These are phyloP conservation scores for Neurospora sp. DNA, from an alignment of 495 filamentous ascomycete genomes.

Conservation along the genomic window DNA sequence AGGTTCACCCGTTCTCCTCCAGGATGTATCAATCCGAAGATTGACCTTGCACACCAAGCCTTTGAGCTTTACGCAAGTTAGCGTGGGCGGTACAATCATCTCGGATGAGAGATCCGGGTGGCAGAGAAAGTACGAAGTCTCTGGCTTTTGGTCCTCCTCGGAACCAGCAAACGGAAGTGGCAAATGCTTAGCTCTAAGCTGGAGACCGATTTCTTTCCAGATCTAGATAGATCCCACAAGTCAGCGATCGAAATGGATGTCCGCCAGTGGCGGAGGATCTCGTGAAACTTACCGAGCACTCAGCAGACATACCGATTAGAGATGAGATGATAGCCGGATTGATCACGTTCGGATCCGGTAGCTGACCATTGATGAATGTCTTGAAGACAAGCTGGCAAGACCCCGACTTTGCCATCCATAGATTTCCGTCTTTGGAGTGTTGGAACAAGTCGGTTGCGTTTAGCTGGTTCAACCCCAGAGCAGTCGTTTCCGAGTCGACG, in stretches of 20 bases:
- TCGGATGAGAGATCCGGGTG: constrained; percentile 20
- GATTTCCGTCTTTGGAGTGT: constrained; percentile 3
- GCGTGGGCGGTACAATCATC: constrained; percentile 8
- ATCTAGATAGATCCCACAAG: constrained; percentile 2
- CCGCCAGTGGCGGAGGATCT: neutral
- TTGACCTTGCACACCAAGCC: constrained; percentile 18
- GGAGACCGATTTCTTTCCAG: constrained; percentile 18
- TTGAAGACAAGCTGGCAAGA: constrained; percentile 15
- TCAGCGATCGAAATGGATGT: neutral
- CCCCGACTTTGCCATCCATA: constrained; percentile 22
- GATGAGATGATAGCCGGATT: neutral
- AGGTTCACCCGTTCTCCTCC: neutral
- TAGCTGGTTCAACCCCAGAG: neutral
- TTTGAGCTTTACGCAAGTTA: constrained; percentile 22
- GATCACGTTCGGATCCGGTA: neutral
- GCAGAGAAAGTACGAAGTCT: constrained; percentile 15
- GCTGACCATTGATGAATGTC: constrained; percentile 8
- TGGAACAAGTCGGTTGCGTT: constrained; percentile 8
- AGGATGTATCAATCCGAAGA: neutral
- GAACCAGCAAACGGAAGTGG: neutral
- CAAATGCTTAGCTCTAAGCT: constrained; percentile 11
- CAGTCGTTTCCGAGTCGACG: constrained; percentile 1
- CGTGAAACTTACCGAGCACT: constrained; percentile 8
- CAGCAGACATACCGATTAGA: constrained; percentile 1
- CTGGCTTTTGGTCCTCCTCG: neutral